A percentile compares a stretch with the other conserved stretches of the same genome.
phyloP scores from a whole-genome alignment of 2,329 filamentous ascomycete genomes.

The Colletotrichum paranaense region DNA sequence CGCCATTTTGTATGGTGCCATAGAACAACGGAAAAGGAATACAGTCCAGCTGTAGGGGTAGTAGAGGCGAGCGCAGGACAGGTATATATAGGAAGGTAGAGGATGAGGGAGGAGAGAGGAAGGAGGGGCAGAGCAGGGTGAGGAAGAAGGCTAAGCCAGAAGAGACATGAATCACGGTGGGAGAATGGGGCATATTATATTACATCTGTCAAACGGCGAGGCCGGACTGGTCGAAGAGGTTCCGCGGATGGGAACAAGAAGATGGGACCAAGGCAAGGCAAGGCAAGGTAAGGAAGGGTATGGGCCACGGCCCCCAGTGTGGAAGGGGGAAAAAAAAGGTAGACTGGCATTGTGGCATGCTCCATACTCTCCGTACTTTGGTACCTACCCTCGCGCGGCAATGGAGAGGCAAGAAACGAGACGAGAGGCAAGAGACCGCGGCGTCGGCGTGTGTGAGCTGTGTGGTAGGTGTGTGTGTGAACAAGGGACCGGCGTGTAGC shows the following conservation, averaged over 20 bases:
- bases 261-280: slow-evolving; percentile 34
- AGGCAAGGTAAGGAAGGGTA: slow-evolving; percentile 21
- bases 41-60: slow-evolving; percentile 37
- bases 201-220: slow-evolving; percentile 34
- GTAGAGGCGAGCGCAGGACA: slow-evolving; percentile 24
- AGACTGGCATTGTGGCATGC: slow-evolving; percentile 4
- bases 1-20: slow-evolving; percentile 36
- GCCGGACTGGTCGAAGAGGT: slow-evolving; percentile 28
- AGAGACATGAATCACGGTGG: slow-evolving; percentile 24
- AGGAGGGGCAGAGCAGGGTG: slow-evolving; percentile 28
- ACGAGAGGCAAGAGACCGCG: slow-evolving; percentile 29
- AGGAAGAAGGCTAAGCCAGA: slow-evolving; percentile 20
- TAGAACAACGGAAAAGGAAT: slow-evolving; percentile 25
- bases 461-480: slow-evolving; percentile 18
- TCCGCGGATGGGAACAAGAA: slow-evolving; percentile 31
- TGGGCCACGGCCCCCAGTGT: background rate
- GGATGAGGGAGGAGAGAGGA: slow-evolving; percentile 23
- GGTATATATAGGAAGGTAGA: slow-evolving; percentile 22
- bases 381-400: background rate
- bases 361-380: too few species aligned
- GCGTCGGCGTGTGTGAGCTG: slow-evolving; percentile 7
- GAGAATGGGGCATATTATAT: slow-evolving; percentile 36
- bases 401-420: background rate
- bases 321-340: background rate
- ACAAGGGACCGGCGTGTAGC: slow-evolving; percentile 35